phyloP scores from a whole-genome alignment of 2,329 filamentous ascomycete species.

The Aspergillus intermedius region DNA sequence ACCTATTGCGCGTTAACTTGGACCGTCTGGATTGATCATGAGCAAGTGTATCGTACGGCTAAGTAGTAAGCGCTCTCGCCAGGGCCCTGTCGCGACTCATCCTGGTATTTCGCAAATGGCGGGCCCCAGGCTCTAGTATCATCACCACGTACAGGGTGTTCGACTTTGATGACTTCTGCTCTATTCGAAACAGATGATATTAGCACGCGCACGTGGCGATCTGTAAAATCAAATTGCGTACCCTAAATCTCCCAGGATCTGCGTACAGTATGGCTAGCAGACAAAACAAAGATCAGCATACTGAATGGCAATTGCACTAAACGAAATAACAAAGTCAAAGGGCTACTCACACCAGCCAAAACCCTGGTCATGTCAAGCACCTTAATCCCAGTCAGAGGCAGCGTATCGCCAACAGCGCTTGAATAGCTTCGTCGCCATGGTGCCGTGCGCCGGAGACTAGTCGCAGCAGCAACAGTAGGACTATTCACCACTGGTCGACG shows the following conservation, averaged over 20 bases:
- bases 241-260: slow-evolving; percentile 94
- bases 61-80: slow-evolving; percentile 96
- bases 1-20: slow-evolving; percentile 49
- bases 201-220: background rate
- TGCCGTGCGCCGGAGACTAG: slow-evolving; percentile 15
- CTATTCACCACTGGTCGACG: slow-evolving; percentile 16
- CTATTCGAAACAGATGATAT: slow-evolving; percentile 38
- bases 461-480: background rate
- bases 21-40: too few relatives aligned
- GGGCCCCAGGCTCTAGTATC: slow-evolving; percentile 96
- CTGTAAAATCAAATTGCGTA: slow-evolving; percentile 40
- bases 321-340: background rate
- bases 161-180: slow-evolving; percentile 94
- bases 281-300: slow-evolving; percentile 8
- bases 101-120: slow-evolving; percentile 74
- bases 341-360: slow-evolving; percentile 70
- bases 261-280: slow-evolving; percentile 84
- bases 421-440: slow-evolving; percentile 32
- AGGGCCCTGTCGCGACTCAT: slow-evolving; percentile 53
- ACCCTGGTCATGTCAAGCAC: slow-evolving; percentile 97
- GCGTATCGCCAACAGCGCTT: slow-evolving; percentile 39
- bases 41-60: slow-evolving; percentile 49
- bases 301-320: background rate
- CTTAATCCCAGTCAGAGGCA: slow-evolving; percentile 76
- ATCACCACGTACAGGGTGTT: slow-evolving; percentile 84